A percentile compares a stretch with the other conserved stretches of the same genome.
Evolutionary conservation across 108 stramenopile species (phyloP).

Genomic region (Phaeodactylum tricornutum): DNA sequence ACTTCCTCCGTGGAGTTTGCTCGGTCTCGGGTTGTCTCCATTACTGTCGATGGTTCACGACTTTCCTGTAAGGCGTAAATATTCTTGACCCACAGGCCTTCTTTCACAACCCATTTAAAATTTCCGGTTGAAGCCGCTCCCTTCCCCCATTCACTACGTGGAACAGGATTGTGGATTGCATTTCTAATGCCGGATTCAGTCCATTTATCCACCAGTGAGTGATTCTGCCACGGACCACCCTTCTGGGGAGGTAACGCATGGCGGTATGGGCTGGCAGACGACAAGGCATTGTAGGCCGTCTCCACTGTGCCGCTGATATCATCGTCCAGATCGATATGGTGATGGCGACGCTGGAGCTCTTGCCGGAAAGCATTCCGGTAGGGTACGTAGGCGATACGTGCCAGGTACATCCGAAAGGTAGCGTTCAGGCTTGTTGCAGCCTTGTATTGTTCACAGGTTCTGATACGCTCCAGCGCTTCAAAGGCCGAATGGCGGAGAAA

Average conservation of each 20-base stretch:
- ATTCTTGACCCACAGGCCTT: slow-evolving; percentile 54
- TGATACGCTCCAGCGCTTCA: slow-evolving; percentile 62
- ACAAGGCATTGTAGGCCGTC: slow-evolving; percentile 11
- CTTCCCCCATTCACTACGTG: slow-evolving; percentile 34
- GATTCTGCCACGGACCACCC: neutral
- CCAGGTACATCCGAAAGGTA: slow-evolving; percentile 42
- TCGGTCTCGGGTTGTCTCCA: too few species aligned
- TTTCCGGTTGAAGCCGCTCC: slow-evolving; percentile 9
- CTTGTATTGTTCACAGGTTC: slow-evolving; percentile 23
- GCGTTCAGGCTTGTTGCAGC: slow-evolving; percentile 45
- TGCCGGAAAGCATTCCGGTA: slow-evolving; percentile 34
- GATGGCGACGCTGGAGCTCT: slow-evolving; percentile 19
- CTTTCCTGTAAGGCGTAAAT: too few species aligned
- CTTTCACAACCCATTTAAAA: slow-evolving; percentile 40
- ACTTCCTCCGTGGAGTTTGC: too few species aligned
- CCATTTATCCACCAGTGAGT: slow-evolving; percentile 29
- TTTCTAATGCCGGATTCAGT: slow-evolving; percentile 24
- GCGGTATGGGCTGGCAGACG: neutral
- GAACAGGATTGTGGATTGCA: slow-evolving; percentile 41
- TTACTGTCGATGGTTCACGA: too few species aligned
- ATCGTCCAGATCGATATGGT: slow-evolving; percentile 6
- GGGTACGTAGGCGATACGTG: slow-evolving; percentile 34
- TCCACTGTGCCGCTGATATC: slow-evolving; percentile 24
- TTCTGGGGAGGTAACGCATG: neutral
- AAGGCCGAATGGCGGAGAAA: slow-evolving; percentile 71